Evolutionary conservation across 352 stramenopile genomes (phyloP), one percentile per base, ranked within the genome.

Genomic region (Globisporangium parvum): DNA sequence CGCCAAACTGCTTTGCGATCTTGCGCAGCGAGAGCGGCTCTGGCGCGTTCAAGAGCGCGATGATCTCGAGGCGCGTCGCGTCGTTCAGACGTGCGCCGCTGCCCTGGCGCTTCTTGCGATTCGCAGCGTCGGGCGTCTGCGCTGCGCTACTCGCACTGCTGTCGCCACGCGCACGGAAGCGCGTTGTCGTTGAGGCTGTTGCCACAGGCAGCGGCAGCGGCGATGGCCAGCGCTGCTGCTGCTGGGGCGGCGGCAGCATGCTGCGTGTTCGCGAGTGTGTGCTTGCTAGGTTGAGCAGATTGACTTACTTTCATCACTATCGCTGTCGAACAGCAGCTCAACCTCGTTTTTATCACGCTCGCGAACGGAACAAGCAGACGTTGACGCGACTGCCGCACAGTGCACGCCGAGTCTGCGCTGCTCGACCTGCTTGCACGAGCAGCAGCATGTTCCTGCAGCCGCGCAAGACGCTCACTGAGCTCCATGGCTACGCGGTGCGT

Each of bases 371-470:
- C n/a, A n/a, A n/a, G n/a, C n/a, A n/a, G 28, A 33, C 37, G 37
- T 42, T 42, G 37, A 42, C 37, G 37, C 18, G 37, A 14, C 37
- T n/a, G 17, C n/a, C n/a, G n/a, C n/a, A n/a, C n/a, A n/a, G n/a
- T n/a, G n/a, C n/a, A n/a, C n/a, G n/a, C n/a, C n/a, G n/a, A n/a
- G n/a, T n/a, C n/a, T n/a, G n/a, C n/a, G n/a, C n/a, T n/a, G 37
- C 17, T 18, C 3, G 28, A 33, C 28, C 28, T n/a, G n/a, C n/a
- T n/a, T n/a, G n/a, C n/a, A n/a, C n/a, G n/a, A n/a, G n/a, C n/a
- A 9, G 21, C 21, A 57, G 2, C 26, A 89, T 89, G 79, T 89
- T 89, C 61, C 73, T 87, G 41, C 76, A 89, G 67, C 73, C 79
- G 57, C 74, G 77, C 41, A 70, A 73, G 42, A 69, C 69, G 51